Base-by-base conservation (phyloP, 1,139 yeast species). In the Sugiyamaella sp. region DNA sequence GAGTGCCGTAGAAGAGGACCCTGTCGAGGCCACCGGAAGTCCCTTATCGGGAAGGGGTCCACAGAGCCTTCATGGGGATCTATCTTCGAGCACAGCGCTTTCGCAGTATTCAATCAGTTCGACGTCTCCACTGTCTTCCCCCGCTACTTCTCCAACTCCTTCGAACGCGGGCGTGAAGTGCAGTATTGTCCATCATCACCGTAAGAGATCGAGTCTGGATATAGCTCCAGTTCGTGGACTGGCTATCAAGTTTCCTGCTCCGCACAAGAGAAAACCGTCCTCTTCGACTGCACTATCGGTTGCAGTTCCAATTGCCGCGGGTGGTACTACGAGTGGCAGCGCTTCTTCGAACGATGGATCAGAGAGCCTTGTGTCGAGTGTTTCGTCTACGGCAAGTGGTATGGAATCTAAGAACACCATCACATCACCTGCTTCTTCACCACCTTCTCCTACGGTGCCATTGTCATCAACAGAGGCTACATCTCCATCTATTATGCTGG, bases 201-300 rank as follows among this genome's bases (percentile, higher is more conserved):
- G 16, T 9, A 44, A 33, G n/a, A 20, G 17, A 3, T 43, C 38
- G 2, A 25, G 20, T 29, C 17, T 37, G 9, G 55, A 50, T n/a
- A 52, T 46, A 16, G 17, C 39, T 2, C 55, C 55, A 12, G 39
- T 52, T 20, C 43, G 55, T 5, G 55, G 55, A 3, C 32, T 52
- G 12, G 51, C 55, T 5, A 50, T 50, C 14, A 50, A 50, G 24
- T 42, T 49, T 17, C 42, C 52, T 16, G 33, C 29, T 21, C 29
- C 44, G 1, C 41, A 21, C 25, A 33, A 27, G 20, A 27, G 44
- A 21, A 38, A 19, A 24, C 43, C 22, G 29, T 49, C 47, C 24
- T 10, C 35, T 16, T 25, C 35, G 14, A 46, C 16, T 21, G 9
- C 10, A 4, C 9, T 19, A 17, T 6, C 17, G n/a, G 48, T 29